phyloP scores from a whole-genome alignment of 768 basidiomycete genomes.

The Cyathus striatus region DNA sequence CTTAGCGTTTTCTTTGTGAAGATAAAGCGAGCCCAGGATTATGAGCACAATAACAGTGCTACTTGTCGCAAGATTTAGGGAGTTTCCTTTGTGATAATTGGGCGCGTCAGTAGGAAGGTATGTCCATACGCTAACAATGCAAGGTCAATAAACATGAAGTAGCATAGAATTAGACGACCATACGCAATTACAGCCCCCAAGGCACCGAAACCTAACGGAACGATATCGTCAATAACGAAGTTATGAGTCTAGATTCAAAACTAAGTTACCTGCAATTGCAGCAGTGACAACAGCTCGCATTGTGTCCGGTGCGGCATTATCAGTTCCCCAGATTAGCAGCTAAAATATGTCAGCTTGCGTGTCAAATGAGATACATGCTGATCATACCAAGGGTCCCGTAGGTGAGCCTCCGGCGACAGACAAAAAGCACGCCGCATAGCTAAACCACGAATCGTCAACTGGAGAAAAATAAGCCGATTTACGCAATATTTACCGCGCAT shows the following conservation, averaged over 20 bases:
- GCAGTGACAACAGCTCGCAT: slow-evolving; percentile 40
- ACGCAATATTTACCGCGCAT: slow-evolving; percentile 45
- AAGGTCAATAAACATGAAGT: not conserved
- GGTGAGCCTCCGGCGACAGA: slow-evolving; percentile 32
- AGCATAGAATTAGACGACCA: slow-evolving; percentile 6
- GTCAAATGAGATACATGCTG: not conserved
- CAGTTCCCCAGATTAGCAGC: slow-evolving; percentile 40
- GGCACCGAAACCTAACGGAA: slow-evolving; percentile 30
- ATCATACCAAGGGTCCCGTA: slow-evolving; percentile 27
- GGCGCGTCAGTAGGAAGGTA: slow-evolving; percentile 41
- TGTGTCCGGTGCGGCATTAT: slow-evolving; percentile 46
- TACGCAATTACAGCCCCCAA: slow-evolving; percentile 43
- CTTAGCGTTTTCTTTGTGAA: slow-evolving; percentile 36
- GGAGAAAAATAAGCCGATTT: no score
- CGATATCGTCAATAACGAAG: not conserved
- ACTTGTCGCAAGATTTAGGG: slow-evolving; percentile 36
- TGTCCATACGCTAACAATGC: slow-evolving; percentile 37
- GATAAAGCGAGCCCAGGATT: slow-evolving; percentile 24
- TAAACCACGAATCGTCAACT: no score
- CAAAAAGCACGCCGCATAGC: slow-evolving; percentile 43
- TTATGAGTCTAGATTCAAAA: not conserved
- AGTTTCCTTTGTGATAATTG: slow-evolving; percentile 42
- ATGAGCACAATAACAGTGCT: slow-evolving; percentile 24
- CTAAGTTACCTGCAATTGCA: slow-evolving; percentile 33
- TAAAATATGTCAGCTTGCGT: slow-evolving; percentile 6